phyloP scores from a whole-genome alignment of 768 basidiomycete species.

The Lepiota venenata region DNA sequence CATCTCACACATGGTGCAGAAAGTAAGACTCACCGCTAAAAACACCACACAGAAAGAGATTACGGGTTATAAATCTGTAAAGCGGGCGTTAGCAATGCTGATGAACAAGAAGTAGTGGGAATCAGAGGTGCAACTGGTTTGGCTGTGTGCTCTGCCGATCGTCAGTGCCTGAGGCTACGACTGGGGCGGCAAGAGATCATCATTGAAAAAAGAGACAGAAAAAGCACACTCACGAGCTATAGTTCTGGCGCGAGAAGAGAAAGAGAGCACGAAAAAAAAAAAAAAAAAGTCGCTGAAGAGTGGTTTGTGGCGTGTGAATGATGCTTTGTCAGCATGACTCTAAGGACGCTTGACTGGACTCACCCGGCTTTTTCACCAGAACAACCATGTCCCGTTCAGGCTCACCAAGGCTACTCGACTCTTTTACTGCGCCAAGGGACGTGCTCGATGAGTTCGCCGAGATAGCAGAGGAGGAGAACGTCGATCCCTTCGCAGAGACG shows the following conservation, averaged over 20 bases:
- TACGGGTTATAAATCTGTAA: neutral
- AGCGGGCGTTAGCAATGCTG: neutral
- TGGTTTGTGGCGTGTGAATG: conserved; percentile 28
- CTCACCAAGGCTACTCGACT: conserved; percentile 79
- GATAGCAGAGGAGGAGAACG: conserved; percentile 89
- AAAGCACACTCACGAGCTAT: neutral
- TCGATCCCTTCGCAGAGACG: conserved; percentile 91
- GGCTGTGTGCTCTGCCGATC: conserved; percentile 68
- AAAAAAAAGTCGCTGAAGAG: too few species aligned
- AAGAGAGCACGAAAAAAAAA: conserved; percentile 19
- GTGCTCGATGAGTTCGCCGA: conserved; percentile 92
- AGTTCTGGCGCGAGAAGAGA: conserved; percentile 2
- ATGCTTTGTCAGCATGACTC: conserved; percentile 27
- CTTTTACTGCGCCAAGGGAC: conserved; percentile 91
- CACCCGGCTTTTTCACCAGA: conserved; percentile 1
- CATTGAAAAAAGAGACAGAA: conserved; percentile 22
- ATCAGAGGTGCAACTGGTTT: conserved; percentile 66
- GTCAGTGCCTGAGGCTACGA: conserved; percentile 57
- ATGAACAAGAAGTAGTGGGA: conserved; percentile 15
- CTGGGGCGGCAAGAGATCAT: conserved; percentile 80
- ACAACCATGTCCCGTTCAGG: conserved; percentile 48
- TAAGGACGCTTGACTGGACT: conserved; percentile 19
- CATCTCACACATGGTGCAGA: conserved; percentile 32
- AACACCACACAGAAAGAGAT: conserved; percentile 8
- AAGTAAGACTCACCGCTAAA: conserved; percentile 16